Base-by-base conservation (phyloP, 192 early-diverging fungal genomes). In the Rhizoclosmatium globosum region DNA sequence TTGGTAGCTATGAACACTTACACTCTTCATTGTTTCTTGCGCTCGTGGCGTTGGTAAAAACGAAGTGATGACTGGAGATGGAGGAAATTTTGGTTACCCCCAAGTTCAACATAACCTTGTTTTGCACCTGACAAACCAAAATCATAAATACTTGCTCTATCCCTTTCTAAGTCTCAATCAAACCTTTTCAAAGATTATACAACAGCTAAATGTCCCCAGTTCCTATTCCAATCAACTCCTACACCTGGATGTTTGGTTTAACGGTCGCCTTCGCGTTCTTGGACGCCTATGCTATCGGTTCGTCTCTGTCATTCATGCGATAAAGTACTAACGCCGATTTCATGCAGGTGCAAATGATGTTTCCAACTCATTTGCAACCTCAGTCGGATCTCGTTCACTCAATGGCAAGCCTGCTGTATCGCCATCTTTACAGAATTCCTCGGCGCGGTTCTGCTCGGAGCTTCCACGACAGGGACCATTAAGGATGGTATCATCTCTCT, bases 311-410 rank as follows among this genome's bases (percentile, higher is more conserved):
- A 64, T 38, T 64, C 38, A 64, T 13, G 13, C 61, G 7, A 64
- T 64, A 9, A 44, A 42, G 42, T 44, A 50, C 13, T 9, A 48
- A 42, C 11, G 21, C 21, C 45, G 7, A 76, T 74, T 23, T 69
- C 43, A 23, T 7, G 15, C 64, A 79, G 83, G 84, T 74, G 93
- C 94, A 45, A 95, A 96, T 80, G 94, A 96, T 85, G 94, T 96
- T 41, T 92, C 95, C 80, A 96, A 96, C 83, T 90, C 93, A 2
- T 96, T 96, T 75, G 92, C 94, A 31, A 94, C 93, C 44, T 94
- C 94, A 31, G 93, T 95, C 71, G 92, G 93, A 31, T 94, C 95
- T 2, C 90, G 92, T n/a, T 93, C 95, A 4, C 79, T 96, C 23
- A 93, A 91, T 79, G 81, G 42, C 93, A 95, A 70, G 95, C 94